These are phyloP conservation scores for Solanum chiquidenum DNA, from an alignment of 257 asterid genomes.

Conservation along the genomic window DNA sequence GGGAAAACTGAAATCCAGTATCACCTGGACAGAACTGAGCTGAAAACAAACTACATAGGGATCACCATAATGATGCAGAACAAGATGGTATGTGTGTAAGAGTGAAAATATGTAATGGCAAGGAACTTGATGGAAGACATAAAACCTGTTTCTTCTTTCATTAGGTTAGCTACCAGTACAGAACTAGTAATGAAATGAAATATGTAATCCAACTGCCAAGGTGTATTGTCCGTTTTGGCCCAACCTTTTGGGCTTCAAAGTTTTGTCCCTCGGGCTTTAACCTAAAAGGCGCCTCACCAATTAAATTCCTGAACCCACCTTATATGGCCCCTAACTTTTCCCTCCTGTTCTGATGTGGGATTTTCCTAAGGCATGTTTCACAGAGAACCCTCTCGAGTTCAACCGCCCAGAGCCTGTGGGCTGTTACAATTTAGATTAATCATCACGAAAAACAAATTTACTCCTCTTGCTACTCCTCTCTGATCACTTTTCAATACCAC, in stretches of 20 bases:
- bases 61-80: slow-evolving; percentile 14
- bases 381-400: neutral
- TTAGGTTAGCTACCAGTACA: neutral
- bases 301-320: neutral
- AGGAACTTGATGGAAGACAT: neutral
- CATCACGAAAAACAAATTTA: neutral
- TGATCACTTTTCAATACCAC: neutral
- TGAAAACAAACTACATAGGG: slow-evolving; percentile 25
- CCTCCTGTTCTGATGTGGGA: neutral
- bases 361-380: neutral
- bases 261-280: neutral
- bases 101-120: neutral
- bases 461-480: neutral
- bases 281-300: neutral
- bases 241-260: neutral
- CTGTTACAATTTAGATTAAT: neutral
- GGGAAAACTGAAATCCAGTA: slow-evolving; percentile 33
- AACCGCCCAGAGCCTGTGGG: neutral
- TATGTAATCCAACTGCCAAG: neutral
- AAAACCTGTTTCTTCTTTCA: neutral
- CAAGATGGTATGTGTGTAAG: neutral
- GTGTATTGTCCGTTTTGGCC: neutral
- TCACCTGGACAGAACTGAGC: slow-evolving; percentile 37
- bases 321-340: neutral
- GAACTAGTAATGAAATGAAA: neutral